Percentiles rank a stretch among this genome's conserved stretches.
Conservation (phyloP, 192 early-diverging fungal genomes). For the Mortierella alpina region DNA sequence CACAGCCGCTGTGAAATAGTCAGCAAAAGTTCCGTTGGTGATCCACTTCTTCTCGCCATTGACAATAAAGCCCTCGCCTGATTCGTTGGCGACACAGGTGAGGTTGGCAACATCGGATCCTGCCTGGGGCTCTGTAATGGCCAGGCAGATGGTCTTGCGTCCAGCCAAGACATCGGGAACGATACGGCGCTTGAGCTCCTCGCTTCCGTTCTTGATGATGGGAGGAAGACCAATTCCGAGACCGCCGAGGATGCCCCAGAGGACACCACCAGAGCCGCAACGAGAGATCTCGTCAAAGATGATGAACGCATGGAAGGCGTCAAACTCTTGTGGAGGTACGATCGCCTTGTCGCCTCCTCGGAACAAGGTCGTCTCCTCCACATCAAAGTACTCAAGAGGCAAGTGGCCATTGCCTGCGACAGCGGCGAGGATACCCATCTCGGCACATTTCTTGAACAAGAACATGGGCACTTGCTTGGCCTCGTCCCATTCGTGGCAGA, state of each 20-base stretch:
- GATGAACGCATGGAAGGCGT: conserved; percentile 80
- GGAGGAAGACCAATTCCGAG: conserved; percentile 82
- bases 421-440: conserved; percentile 78
- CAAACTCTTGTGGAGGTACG: conserved; percentile 65
- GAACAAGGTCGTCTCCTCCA: conserved; percentile 38
- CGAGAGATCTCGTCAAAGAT: conserved; percentile 84
- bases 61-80: conserved; percentile 78
- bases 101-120: conserved; percentile 84
- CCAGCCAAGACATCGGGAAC: conserved; percentile 75
- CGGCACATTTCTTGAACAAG: conserved; percentile 78
- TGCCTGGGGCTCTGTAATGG: conserved; percentile 81
- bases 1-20: conserved; percentile 85
- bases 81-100: conserved; percentile 70
- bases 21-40: conserved; percentile 85
- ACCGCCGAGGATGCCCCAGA: conserved; percentile 84
- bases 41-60: conserved; percentile 92
- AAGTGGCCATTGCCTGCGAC: conserved; percentile 62
- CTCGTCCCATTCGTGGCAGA: conserved; percentile 85
- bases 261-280: conserved; percentile 82
- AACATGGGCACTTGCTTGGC: conserved; percentile 78
- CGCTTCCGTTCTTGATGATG: conserved; percentile 75
- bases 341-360: conserved; percentile 45
- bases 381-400: conserved; percentile 37
- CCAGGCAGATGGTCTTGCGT: conserved; percentile 82
- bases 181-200: conserved; percentile 75